phyloP scores from a whole-genome alignment of 106 monocot species.

The Triglochin maritima region DNA sequence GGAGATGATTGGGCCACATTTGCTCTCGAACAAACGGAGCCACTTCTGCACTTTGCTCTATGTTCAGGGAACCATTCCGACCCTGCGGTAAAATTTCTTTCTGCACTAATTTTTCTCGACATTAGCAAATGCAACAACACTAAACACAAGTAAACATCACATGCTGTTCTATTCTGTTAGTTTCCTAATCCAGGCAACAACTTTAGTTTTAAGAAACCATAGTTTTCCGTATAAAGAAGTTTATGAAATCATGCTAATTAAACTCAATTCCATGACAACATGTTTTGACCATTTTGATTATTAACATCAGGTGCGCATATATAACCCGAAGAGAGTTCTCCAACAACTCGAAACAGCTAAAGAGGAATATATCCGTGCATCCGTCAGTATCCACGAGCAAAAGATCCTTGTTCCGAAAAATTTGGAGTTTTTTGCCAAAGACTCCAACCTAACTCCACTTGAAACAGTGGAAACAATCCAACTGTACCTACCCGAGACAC shows the following conservation, averaged over 20 bases:
- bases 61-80: constrained; percentile 97
- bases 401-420: constrained; percentile 23
- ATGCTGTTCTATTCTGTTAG: no score
- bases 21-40: constrained; percentile 57
- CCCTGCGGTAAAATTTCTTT: constrained; percentile 54
- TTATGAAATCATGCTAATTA: no score
- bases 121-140: no score
- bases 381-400: constrained; percentile 11
- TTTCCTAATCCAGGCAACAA: no score
- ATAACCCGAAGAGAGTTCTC: constrained; percentile 16
- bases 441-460: constrained; percentile 7
- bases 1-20: constrained; percentile 57
- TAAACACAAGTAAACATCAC: no score
- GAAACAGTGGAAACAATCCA: constrained; percentile 14
- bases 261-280: no score
- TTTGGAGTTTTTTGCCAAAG: constrained; percentile 17
- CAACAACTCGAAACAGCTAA: constrained; percentile 24
- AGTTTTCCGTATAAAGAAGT: no score
- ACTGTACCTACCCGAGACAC: constrained; percentile 16
- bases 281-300: no score
- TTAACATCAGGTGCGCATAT: constrained; percentile 12
- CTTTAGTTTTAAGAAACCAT: no score
- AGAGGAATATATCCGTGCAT: constrained; percentile 22
- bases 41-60: constrained; percentile 75
- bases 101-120: no score